A percentile compares a stretch with the other conserved stretches of the same genome.
Evolutionary conservation across 805 yeast species (phyloP).

Genomic region (Metschnikowia lochheadii): DNA sequence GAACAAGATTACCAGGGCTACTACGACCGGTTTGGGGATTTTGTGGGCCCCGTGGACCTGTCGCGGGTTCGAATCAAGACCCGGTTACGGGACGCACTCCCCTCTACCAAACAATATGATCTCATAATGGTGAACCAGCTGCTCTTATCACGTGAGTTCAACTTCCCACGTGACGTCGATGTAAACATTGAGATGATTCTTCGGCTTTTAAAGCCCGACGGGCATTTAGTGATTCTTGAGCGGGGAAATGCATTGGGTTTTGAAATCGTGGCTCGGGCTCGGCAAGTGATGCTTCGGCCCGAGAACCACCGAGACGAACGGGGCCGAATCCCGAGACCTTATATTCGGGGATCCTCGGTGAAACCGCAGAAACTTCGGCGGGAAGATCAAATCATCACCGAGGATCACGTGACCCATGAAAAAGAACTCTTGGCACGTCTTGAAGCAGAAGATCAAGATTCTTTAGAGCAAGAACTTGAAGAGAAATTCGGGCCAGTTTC

Average conservation of each 20-base stretch:
- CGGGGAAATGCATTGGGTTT: conserved; percentile 89
- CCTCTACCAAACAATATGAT: conserved; percentile 60
- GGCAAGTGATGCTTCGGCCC: conserved; percentile 88
- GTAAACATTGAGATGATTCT: conserved; percentile 56
- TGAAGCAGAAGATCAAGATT: conserved; percentile 19
- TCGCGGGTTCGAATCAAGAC: conserved; percentile 53
- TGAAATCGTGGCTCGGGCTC: conserved; percentile 82
- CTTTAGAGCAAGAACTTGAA: conserved; percentile 29
- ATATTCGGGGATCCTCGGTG: conserved; percentile 46
- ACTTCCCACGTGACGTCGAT: conserved; percentile 74
- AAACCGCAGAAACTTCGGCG: conserved; percentile 38
- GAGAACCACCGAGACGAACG: conserved; percentile 53
- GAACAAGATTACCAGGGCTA: conserved; percentile 7
- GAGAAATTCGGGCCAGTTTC: conserved; percentile 40
- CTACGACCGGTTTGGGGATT: conserved; percentile 17
- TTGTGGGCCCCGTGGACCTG: conserved; percentile 50
- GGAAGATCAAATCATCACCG: conserved; percentile 34
- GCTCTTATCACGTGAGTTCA: conserved; percentile 52
- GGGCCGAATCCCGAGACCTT: conserved; percentile 69
- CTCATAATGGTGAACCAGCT: conserved; percentile 82
- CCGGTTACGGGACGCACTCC: conserved; percentile 49
- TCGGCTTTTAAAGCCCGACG: conserved; percentile 66
- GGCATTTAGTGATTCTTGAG: conserved; percentile 75
- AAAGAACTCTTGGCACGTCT: conserved; percentile 25
- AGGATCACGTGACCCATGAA: conserved; percentile 33